Evolutionary conservation across 345 rosid genomes (phyloP).

Genomic region (Acer negundo): DNA sequence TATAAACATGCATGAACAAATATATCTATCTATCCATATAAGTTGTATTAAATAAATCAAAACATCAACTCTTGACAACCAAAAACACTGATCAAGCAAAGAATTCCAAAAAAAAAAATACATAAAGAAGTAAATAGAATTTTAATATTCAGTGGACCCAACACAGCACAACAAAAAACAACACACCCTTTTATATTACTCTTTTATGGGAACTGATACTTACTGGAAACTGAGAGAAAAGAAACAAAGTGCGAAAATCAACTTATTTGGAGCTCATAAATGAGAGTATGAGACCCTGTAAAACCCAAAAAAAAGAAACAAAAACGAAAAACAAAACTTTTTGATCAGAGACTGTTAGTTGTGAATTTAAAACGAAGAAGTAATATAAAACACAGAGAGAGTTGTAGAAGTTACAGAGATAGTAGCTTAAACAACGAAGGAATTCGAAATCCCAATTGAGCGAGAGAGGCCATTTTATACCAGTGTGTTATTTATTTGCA

Average conservation of each 20-base stretch:
- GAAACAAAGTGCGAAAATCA: background rate
- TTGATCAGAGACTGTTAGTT: background rate
- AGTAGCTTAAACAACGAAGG: background rate
- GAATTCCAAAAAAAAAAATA: background rate
- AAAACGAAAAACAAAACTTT: background rate
- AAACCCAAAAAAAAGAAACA: background rate
- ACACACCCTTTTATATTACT: background rate
- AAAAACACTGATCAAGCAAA: background rate
- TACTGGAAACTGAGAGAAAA: background rate
- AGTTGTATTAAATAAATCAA: background rate
- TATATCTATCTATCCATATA: background rate
- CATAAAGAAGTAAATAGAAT: too few relatives aligned
- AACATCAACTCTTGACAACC: background rate
- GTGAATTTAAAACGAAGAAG: background rate
- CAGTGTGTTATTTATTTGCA: background rate
- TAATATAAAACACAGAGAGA: background rate
- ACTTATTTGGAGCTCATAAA: background rate
- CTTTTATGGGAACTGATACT: background rate
- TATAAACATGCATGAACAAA: background rate
- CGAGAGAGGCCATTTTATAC: background rate
- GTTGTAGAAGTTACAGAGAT: background rate
- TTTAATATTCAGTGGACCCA: background rate
- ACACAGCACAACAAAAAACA: too few relatives aligned
- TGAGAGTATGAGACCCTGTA: background rate
- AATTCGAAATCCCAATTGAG: background rate